Evolutionary conservation across 164 flowering plant genomes (phyloP), one percentile per base, ranked within the genome.

Genomic region (Dillenia suffruticosa): DNA sequence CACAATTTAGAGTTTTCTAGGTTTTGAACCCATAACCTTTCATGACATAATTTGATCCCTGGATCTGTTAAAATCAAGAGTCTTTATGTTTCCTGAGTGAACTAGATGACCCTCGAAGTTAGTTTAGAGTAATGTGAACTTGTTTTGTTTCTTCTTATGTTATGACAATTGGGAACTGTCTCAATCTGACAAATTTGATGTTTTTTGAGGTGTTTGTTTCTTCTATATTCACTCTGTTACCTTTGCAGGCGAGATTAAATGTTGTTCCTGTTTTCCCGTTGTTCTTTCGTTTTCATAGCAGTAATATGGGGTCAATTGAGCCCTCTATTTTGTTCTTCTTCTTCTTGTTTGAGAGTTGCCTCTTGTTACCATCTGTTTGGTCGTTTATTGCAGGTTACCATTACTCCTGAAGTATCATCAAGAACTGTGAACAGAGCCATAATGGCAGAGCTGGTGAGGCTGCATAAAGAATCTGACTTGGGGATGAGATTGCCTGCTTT

Each of bases 401-500:
- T 92, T 44, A 88, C 79, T 56, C 98, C 98, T 56, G 96, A 92
- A 74, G 96, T 90, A 65, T 57, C 77, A 44, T 92, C 96, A 63
- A 86, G 75, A 66, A 70, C 74, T 51, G 63, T 85, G 63, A 92
- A 88, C 72, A 82, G 95, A 74, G 81, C 83, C 49, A 85, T 92
- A 9, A 86, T 92, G 65, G 85, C 88, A 26, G 90, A 90, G 64
- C 85, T 92, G 48, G 89, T 92, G 64, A 88, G 78, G 64, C 55
- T 79, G 67, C 82, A 90, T 69, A 82, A 65, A 72, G 86, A 80
- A 56, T 90, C 98, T 61, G 93, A 90, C 64, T 66, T 92, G 65
- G 98, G 95, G 62, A 86, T 62, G 87, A 82, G 93, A 70, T 70
- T 92, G 50, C 98, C 96, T 62, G 98, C 95, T 54, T 92, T 88